Evolutionary conservation across 768 basidiomycete genomes (phyloP).

Genomic region (Russula dissimulans): DNA sequence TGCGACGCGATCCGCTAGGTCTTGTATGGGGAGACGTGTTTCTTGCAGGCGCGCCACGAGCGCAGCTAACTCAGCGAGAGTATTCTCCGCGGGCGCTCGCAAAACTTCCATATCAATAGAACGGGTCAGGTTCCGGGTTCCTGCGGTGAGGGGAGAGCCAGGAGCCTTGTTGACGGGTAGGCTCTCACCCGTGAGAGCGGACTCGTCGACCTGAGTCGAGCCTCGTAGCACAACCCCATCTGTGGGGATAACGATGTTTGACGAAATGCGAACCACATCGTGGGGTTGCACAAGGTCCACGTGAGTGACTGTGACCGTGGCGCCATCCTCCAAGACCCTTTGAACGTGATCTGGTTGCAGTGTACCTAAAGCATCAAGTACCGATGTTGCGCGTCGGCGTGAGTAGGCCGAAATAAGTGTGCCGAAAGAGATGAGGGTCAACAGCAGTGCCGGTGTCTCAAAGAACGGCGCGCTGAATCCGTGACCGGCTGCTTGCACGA

Average conservation of each 20-base stretch:
- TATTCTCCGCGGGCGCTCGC: constrained; percentile 33
- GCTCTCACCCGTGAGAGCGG: constrained; percentile 36
- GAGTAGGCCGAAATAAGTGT: constrained; percentile 31
- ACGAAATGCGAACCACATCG: constrained; percentile 30
- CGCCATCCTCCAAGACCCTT: constrained; percentile 24
- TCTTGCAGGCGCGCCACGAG: constrained; percentile 32
- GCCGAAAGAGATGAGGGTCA: constrained; percentile 36
- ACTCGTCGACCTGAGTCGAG: constrained; percentile 33
- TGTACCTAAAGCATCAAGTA: constrained; percentile 28
- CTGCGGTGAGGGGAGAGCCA: constrained; percentile 31
- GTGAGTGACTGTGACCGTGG: constrained; percentile 19
- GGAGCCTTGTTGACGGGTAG: constrained; percentile 29
- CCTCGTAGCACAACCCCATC: constrained; percentile 32
- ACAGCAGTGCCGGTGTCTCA: constrained; percentile 35
- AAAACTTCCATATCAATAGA: constrained; percentile 29
- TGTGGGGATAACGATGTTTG: constrained; percentile 31
- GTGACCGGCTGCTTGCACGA: constrained; percentile 25
- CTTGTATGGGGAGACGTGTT: constrained; percentile 32
- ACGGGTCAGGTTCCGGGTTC: constrained; percentile 31
- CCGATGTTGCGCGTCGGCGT: constrained; percentile 28
- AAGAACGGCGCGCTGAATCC: constrained; percentile 31
- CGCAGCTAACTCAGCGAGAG: constrained; percentile 30
- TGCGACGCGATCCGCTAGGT: constrained; percentile 42
- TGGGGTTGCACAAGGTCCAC: constrained; percentile 29
- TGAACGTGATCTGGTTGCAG: constrained; percentile 28